Evolutionary conservation across 805 yeast species (phyloP).

Genomic region (Wickerhamiella bombiphila): DNA sequence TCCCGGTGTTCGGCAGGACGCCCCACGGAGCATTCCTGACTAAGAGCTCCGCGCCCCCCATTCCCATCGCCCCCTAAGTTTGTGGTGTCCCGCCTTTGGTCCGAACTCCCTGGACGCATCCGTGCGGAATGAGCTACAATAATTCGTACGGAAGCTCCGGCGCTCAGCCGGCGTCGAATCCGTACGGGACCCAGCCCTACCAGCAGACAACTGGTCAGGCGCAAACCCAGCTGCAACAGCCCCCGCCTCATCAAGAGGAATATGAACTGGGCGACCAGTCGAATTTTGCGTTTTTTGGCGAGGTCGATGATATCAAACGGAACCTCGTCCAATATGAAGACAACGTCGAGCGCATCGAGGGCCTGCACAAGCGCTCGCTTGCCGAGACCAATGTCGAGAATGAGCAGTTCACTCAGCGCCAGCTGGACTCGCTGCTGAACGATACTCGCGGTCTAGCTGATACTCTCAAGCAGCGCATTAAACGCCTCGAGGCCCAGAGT

Average conservation of each 20-base stretch:
- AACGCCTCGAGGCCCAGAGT: slow-evolving; percentile 47
- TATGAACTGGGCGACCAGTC: slow-evolving; percentile 20
- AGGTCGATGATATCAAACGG: slow-evolving; percentile 51
- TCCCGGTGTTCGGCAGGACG: no score
- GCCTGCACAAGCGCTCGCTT: slow-evolving; percentile 53
- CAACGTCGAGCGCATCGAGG: slow-evolving; percentile 53
- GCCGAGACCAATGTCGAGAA: slow-evolving; percentile 60
- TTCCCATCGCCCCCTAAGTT: neutral
- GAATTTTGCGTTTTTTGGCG: slow-evolving; percentile 52
- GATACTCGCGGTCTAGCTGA: slow-evolving; percentile 71
- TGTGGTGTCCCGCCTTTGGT: neutral
- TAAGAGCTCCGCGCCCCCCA: neutral
- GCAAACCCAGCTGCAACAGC: slow-evolving; percentile 5
- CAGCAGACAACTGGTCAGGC: slow-evolving; percentile 1
- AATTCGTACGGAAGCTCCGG: slow-evolving; percentile 6
- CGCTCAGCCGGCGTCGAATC: neutral
- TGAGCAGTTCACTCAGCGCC: slow-evolving; percentile 52
- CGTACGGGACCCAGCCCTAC: neutral
- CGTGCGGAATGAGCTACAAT: neutral
- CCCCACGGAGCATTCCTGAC: no score
- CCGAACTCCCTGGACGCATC: neutral
- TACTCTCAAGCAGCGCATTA: slow-evolving; percentile 60
- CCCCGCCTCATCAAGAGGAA: slow-evolving; percentile 7
- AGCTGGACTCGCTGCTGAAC: slow-evolving; percentile 59
- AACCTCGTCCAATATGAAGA: slow-evolving; percentile 57